Evolutionary conservation across 208 protist genomes (phyloP), one percentile per base, ranked within the genome.

Genomic region (Trypanosoma conorhini): DNA sequence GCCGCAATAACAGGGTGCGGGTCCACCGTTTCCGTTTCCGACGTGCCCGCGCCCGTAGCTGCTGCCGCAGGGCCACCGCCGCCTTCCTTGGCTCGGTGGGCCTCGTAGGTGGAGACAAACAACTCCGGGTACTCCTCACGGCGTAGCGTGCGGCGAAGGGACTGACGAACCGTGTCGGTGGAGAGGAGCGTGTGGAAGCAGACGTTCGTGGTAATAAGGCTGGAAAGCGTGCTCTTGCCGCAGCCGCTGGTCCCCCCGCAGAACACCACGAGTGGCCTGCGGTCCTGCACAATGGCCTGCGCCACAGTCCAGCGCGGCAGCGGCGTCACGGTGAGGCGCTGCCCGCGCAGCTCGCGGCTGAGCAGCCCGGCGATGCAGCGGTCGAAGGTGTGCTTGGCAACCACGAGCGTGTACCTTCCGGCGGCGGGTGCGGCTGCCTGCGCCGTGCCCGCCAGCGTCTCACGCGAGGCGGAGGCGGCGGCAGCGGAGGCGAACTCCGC

Each of bases 81-180:
- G 33, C 55, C 55, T 40, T n/a, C n/a, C n/a, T 31, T 33, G 1
- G 50, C 62, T 24, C 64, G 63, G 70, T 88, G 72, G 0, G 83
- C 87, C 48, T 88, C 81, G 66, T 92, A 92, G 17, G 87, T 89
- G 8, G 87, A 92, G 21, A 79, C 46, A 57, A 86, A 89, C 21
- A 92, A 67, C 61, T 85, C 74, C 9, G 83, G 81, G 62, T 71
- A 83, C 15, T 75, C 76, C 19, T 67, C 71, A 3, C 72, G 61
- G 9, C 59, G 70, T 35, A 87, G 46, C 5, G 76, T 72, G 15
- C 51, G 24, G 17, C 94, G 83, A 26, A 98, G 65, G 54, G 91
- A 81, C 56, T 98, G 92, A 24, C 96, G 80, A 30, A 98, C 90
- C 12, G 82, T 95, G 70, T 98, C 96, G 9, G 96, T 98, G 4